Percentiles rank a stretch among this genome's conserved stretches.
Evolutionary conservation across 1,284 basidiomycete species (phyloP).

Genomic region (Puccinia horiana): DNA sequence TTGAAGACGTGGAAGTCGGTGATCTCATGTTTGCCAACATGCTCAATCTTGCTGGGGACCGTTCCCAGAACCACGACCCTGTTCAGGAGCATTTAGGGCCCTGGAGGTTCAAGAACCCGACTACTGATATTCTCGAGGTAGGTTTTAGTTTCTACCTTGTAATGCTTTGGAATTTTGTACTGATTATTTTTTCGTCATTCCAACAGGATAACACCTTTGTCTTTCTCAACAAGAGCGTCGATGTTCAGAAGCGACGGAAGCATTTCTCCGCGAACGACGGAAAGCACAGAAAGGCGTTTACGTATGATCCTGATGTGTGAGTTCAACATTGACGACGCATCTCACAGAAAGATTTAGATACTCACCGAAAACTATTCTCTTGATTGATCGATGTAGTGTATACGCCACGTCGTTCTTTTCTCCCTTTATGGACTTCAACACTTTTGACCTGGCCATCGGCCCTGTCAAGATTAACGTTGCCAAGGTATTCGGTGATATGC

Average conservation of each 20-base stretch:
- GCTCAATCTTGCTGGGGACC: slow-evolving; percentile 40
- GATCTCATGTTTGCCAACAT: slow-evolving; percentile 57
- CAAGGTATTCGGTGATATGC: slow-evolving; percentile 57
- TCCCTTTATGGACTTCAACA: slow-evolving; percentile 55
- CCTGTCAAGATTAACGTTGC: slow-evolving; percentile 52
- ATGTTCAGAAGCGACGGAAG: slow-evolving; percentile 59
- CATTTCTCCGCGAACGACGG: slow-evolving; percentile 56
- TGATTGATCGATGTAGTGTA: slow-evolving; percentile 51
- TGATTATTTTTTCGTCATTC: neutral
- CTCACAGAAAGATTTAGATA: slow-evolving; percentile 52
- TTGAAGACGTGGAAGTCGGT: slow-evolving; percentile 54
- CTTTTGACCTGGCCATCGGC: slow-evolving; percentile 52
- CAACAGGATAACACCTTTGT: slow-evolving; percentile 60
- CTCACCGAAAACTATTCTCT: neutral
- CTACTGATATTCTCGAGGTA: slow-evolving; percentile 59
- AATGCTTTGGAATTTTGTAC: neutral
- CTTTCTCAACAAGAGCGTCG: slow-evolving; percentile 58
- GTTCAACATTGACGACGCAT: slow-evolving; percentile 51
- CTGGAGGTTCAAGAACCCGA: slow-evolving; percentile 59
- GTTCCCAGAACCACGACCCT: slow-evolving; percentile 51
- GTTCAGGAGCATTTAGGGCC: slow-evolving; percentile 57
- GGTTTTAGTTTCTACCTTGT: neutral
- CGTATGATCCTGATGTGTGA: slow-evolving; percentile 57
- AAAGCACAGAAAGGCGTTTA: slow-evolving; percentile 56
- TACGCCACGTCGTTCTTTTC: slow-evolving; percentile 52